phyloP scores from a whole-genome alignment of 2,329 filamentous ascomycete species.

The Arthroderma uncinatum region DNA sequence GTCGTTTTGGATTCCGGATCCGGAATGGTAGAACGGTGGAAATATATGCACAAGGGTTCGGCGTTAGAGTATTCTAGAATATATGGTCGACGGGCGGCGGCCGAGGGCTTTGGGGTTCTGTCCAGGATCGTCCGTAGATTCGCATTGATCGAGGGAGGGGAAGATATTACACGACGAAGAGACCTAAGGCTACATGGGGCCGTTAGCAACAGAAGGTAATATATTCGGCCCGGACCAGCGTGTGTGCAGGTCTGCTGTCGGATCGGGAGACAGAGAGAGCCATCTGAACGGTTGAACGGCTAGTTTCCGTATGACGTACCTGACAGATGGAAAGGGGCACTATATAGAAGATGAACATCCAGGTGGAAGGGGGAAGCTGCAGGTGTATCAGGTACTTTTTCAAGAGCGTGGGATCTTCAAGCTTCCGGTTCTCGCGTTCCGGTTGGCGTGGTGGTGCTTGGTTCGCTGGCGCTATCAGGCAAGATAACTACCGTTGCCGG shows the following conservation, averaged over 20 bases:
- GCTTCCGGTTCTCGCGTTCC: not conserved
- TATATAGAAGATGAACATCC: not conserved
- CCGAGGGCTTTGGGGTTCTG: not conserved
- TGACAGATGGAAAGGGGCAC: not conserved
- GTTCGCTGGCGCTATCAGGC: not conserved
- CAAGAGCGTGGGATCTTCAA: not conserved
- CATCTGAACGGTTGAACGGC: not conserved
- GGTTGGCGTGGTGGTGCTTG: not conserved
- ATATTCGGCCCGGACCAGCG: not conserved
- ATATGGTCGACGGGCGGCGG: not conserved
- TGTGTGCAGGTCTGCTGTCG: not conserved
- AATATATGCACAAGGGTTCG: not conserved
- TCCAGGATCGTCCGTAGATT: not conserved
- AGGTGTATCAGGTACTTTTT: not conserved
- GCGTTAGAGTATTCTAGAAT: constrained; percentile 1
- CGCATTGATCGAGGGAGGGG: constrained; percentile 3
- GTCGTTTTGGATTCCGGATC: not conserved
- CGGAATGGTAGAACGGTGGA: not conserved
- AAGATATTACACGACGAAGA: not conserved
- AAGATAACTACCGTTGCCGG: not conserved
- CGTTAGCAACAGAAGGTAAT: not conserved
- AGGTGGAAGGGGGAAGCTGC: not conserved
- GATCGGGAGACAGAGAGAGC: not conserved
- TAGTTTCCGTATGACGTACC: constrained; percentile 1
- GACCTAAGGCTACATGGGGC: not conserved